phyloP scores from a whole-genome alignment of 2,329 filamentous ascomycete genomes.

The Xylaria sp. region DNA sequence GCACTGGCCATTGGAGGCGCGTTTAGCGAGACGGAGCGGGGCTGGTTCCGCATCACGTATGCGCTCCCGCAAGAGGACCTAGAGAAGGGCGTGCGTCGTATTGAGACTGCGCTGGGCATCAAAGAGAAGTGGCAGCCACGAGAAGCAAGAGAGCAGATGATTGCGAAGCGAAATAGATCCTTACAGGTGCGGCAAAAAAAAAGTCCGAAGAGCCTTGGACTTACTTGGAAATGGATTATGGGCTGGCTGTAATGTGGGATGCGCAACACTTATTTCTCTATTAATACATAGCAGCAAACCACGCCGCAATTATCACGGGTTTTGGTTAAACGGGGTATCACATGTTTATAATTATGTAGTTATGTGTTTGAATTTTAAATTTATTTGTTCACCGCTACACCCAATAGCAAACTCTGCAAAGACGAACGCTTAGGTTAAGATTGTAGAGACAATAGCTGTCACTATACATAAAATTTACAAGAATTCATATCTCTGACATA shows the following conservation, averaged over 20 bases:
- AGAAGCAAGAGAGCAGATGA: not conserved
- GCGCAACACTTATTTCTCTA: not conserved
- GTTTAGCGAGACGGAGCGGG: slow-evolving; percentile 19
- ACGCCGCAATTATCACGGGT: slow-evolving; percentile 37
- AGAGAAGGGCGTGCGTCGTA: slow-evolving; percentile 11
- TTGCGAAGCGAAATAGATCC: not conserved
- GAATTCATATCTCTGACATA: too few species aligned
- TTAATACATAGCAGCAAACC: not conserved
- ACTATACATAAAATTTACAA: too few species aligned
- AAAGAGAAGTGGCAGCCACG: slow-evolving; percentile 5
- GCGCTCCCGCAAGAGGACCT: slow-evolving; percentile 21
- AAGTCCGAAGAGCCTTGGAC: slow-evolving; percentile 3
- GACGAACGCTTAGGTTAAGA: not conserved
- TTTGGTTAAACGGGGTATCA: not conserved
- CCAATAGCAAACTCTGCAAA: too few species aligned
- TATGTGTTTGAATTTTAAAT: too few species aligned
- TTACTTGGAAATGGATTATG: slow-evolving; percentile 25
- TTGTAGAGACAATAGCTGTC: too few species aligned
- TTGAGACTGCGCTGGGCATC: slow-evolving; percentile 10
- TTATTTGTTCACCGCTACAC: too few species aligned
- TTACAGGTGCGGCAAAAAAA: not conserved
- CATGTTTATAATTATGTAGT: not conserved
- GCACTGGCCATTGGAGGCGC: slow-evolving; percentile 18
- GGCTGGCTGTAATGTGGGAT: slow-evolving; percentile 15
- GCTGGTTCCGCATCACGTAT: slow-evolving; percentile 26